phyloP scores from a whole-genome alignment of 1,284 basidiomycete genomes.

The Wallemia ichthyophaga region DNA sequence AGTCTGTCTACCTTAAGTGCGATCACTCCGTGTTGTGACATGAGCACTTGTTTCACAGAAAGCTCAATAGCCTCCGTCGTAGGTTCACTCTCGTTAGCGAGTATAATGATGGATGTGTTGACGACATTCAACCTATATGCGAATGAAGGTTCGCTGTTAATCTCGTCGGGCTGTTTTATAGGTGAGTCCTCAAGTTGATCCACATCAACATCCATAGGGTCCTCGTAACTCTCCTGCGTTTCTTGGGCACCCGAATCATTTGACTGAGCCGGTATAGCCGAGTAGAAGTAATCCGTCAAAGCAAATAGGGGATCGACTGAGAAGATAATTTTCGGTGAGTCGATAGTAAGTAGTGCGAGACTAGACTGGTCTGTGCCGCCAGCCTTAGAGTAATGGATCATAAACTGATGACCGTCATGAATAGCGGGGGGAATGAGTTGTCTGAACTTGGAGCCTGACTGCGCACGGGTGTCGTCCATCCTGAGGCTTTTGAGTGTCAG shows the following conservation, averaged over 20 bases:
- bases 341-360: constrained; percentile 57
- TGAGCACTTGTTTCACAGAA: constrained; percentile 49
- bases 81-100: constrained; percentile 52
- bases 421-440: constrained; percentile 80
- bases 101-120: constrained; percentile 60
- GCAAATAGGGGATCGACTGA: constrained; percentile 77
- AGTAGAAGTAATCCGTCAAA: constrained; percentile 54
- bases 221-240: constrained; percentile 8
- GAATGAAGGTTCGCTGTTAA: constrained; percentile 13
- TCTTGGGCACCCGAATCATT: constrained; percentile 2
- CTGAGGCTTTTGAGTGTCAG: constrained; percentile 67
- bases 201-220: constrained; percentile 9
- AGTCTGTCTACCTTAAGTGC: constrained; percentile 52
- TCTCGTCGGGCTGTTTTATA: background rate
- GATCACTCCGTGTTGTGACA: constrained; percentile 72
- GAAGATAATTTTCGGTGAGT: constrained; percentile 79
- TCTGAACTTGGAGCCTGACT: constrained; percentile 46
- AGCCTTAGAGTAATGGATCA: constrained; percentile 61
- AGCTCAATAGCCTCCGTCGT: constrained; percentile 70
- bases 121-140: constrained; percentile 65
- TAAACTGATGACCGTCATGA: constrained; percentile 69
- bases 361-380: constrained; percentile 24
- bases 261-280: constrained; percentile 20
- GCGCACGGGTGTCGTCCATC: constrained; percentile 59
- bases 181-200: background rate